Evolutionary conservation across 805 yeast species (phyloP).

Genomic region (Saturnispora serradocipensis): DNA sequence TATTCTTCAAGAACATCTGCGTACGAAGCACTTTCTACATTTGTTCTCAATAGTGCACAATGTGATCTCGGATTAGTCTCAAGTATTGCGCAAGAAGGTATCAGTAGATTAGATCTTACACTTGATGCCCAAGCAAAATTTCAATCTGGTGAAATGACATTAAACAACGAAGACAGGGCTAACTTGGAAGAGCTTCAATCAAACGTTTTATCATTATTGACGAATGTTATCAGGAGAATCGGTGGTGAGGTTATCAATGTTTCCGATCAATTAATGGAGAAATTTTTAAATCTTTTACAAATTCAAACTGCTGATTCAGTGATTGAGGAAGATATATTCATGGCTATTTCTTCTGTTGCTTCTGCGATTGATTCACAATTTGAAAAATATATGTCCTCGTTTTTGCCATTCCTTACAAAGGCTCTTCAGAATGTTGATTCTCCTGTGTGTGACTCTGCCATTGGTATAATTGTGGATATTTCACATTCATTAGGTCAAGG

Average conservation of each 20-base stretch:
- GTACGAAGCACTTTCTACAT: conserved; percentile 80
- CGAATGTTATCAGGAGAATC: conserved; percentile 77
- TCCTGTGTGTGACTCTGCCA: conserved; percentile 79
- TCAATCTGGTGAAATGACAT: conserved; percentile 11
- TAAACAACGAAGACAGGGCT: conserved; percentile 57
- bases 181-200: conserved; percentile 84
- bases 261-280: conserved; percentile 76
- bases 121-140: conserved; percentile 47
- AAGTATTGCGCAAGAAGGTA: conserved; percentile 63
- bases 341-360: conserved; percentile 86
- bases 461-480: conserved; percentile 91
- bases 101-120: conserved; percentile 65
- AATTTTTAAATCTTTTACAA: conserved; percentile 65
- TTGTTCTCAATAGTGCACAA: conserved; percentile 66
- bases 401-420: conserved; percentile 70
- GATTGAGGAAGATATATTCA: conserved; percentile 84
- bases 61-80: conserved; percentile 63
- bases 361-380: conserved; percentile 67
- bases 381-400: conserved; percentile 66
- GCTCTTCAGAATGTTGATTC: conserved; percentile 80
- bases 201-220: conserved; percentile 66
- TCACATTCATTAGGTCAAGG: conserved; percentile 76
- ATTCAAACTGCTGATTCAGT: conserved; percentile 54
- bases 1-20: conserved; percentile 90
- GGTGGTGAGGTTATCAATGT: conserved; percentile 56